Evolutionary conservation across 306 rosid genomes (phyloP).

Genomic region (Castanea sativa): DNA sequence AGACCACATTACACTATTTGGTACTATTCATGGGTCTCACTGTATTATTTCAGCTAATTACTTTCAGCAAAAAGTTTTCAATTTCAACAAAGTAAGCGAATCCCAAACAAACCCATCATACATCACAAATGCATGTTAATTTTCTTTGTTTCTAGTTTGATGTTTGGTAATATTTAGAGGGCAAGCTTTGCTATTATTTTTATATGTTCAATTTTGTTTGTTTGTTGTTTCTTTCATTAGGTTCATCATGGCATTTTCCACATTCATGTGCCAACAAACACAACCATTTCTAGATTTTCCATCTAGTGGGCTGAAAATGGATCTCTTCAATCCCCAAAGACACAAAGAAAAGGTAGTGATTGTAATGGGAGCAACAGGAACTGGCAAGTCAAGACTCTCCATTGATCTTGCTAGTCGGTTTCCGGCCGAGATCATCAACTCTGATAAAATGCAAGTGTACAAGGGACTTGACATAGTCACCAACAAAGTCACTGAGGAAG

Average conservation of each 20-base stretch:
- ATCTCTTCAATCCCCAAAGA: slow-evolving; percentile 22
- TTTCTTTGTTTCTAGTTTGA: background rate
- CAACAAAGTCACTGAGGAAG: slow-evolving; percentile 68
- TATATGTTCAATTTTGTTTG: background rate
- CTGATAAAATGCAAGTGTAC: slow-evolving; percentile 88
- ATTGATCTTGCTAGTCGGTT: slow-evolving; percentile 63
- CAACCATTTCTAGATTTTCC: slow-evolving; percentile 42
- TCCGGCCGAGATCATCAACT: slow-evolving; percentile 69
- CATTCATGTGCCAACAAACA: slow-evolving; percentile 36
- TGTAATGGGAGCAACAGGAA: slow-evolving; percentile 83
- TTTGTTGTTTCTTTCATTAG: background rate
- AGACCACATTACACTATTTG: no score
- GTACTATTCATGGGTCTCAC: no score
- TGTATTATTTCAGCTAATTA: no score
- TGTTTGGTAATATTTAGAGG: background rate
- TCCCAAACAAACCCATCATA: no score
- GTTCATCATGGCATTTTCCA: slow-evolving; percentile 30
- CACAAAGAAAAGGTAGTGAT: slow-evolving; percentile 73
- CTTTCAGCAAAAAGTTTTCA: no score
- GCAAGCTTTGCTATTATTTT: background rate
- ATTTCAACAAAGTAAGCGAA: no score
- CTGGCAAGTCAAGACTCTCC: slow-evolving; percentile 82
- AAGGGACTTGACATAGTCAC: slow-evolving; percentile 71
- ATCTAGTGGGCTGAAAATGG: slow-evolving; percentile 30
- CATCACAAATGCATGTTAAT: background rate